Conservation (phyloP, 2,329 filamentous ascomycete genomes). For the Sarocladiaceae sp. region DNA sequence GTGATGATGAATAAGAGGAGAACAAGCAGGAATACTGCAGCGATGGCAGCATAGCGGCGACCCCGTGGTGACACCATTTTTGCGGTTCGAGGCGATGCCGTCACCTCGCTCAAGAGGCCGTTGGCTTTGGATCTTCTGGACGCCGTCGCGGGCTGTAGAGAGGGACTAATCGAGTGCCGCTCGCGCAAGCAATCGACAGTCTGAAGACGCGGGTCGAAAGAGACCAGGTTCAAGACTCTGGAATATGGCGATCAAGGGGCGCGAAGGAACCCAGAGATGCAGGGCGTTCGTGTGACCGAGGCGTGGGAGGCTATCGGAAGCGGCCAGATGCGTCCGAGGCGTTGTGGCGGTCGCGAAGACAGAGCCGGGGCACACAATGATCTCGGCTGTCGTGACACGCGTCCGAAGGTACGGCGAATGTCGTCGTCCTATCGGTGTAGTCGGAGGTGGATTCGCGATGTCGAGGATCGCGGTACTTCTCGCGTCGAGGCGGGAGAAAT, state of each 20-base stretch:
- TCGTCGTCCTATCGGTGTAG: neutral
- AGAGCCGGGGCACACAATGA: neutral
- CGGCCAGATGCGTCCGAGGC: slow-evolving; percentile 7
- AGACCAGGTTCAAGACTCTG: neutral
- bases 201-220: neutral
- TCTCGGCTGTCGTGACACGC: neutral
- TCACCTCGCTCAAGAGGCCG: slow-evolving; percentile 2
- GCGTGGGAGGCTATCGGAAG: neutral
- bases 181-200: slow-evolving; percentile 8
- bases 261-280: slow-evolving; percentile 6
- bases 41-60: slow-evolving; percentile 10
- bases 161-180: slow-evolving; percentile 6
- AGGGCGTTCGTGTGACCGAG: slow-evolving; percentile 3
- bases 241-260: neutral
- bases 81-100: neutral
- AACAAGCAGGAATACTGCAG: slow-evolving; percentile 2
- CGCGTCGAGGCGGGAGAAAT: slow-evolving; percentile 1
- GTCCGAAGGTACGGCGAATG: neutral
- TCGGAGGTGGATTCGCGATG: neutral
- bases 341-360: slow-evolving; percentile 2
- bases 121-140: neutral
- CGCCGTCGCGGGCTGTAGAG: neutral
- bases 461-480: too few relatives aligned
- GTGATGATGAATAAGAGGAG: slow-evolving; percentile 9
- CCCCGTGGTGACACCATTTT: slow-evolving; percentile 8